phyloP scores from a whole-genome alignment of 1,139 yeast species.

The Saccharomycopsis hybrid region DNA sequence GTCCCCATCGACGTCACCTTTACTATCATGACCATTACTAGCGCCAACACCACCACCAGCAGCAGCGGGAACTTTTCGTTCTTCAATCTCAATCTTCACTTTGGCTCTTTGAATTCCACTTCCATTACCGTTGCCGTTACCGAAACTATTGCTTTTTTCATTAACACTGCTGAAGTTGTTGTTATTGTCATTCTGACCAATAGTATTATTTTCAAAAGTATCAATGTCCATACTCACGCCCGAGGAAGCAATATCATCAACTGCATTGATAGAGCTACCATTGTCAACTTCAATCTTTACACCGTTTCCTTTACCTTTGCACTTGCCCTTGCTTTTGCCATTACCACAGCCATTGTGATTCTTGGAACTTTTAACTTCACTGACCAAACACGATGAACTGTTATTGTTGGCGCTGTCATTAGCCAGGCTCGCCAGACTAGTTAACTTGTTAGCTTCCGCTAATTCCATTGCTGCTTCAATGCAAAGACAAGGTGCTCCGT shows the following conservation, averaged over 20 bases:
- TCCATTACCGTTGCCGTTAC: background rate
- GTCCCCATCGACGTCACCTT: background rate
- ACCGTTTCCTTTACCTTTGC: background rate
- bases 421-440: too few relatives aligned
- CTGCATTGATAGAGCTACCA: too few relatives aligned
- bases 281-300: too few relatives aligned
- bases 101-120: background rate
- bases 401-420: too few relatives aligned
- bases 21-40: background rate
- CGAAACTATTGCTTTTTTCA: background rate
- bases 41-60: background rate
- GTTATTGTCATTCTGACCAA: background rate
- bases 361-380: background rate
- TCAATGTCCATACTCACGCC: background rate
- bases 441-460: background rate
- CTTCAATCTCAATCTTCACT: background rate
- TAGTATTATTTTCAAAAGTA: background rate
- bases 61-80: background rate
- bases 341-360: background rate
- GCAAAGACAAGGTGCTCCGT: conserved; percentile 21
- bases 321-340: background rate
- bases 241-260: too few relatives aligned
- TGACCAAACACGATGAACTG: too few relatives aligned
- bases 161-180: background rate
- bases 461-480: conserved; percentile 13